Evolutionary conservation across 1,284 basidiomycete genomes (phyloP).

Genomic region (Fistulinella cinereoalba): DNA sequence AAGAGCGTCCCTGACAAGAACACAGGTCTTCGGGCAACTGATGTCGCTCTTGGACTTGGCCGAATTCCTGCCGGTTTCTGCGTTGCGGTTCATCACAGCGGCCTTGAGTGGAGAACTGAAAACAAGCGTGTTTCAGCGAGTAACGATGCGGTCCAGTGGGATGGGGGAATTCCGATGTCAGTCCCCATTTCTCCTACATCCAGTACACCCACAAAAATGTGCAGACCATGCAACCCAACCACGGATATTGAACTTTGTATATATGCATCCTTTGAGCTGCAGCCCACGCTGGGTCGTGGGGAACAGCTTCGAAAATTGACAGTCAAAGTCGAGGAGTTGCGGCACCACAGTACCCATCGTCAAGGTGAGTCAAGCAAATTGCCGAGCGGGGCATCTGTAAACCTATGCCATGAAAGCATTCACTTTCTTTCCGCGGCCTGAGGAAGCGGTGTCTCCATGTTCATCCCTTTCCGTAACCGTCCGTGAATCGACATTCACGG

Average conservation of each 20-base stretch:
- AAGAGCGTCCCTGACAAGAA: too few species aligned
- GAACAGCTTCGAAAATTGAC: slow-evolving; percentile 3
- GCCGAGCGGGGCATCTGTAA: not conserved
- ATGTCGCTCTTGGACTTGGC: not conserved
- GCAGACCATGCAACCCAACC: slow-evolving; percentile 10
- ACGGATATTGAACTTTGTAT: not conserved
- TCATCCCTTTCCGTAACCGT: not conserved
- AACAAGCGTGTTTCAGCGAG: too few species aligned
- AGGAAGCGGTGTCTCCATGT: not conserved
- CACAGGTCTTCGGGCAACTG: not conserved
- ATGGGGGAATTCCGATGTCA: too few species aligned
- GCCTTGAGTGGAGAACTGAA: too few species aligned
- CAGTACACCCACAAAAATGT: too few species aligned
- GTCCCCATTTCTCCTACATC: too few species aligned
- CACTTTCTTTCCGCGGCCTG: not conserved
- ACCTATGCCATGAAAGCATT: not conserved
- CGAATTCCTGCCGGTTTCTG: not conserved
- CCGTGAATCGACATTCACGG: not conserved
- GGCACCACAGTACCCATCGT: not conserved
- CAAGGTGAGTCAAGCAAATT: not conserved
- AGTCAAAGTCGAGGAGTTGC: slow-evolving; percentile 5
- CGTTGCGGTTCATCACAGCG: not conserved
- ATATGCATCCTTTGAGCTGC: slow-evolving; percentile 14
- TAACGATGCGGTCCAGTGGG: too few species aligned
- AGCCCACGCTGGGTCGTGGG: slow-evolving; percentile 13